These are phyloP conservation scores for Xylaria palmicola DNA, from an alignment of 495 filamentous ascomycete genomes.

Conservation along the genomic window DNA sequence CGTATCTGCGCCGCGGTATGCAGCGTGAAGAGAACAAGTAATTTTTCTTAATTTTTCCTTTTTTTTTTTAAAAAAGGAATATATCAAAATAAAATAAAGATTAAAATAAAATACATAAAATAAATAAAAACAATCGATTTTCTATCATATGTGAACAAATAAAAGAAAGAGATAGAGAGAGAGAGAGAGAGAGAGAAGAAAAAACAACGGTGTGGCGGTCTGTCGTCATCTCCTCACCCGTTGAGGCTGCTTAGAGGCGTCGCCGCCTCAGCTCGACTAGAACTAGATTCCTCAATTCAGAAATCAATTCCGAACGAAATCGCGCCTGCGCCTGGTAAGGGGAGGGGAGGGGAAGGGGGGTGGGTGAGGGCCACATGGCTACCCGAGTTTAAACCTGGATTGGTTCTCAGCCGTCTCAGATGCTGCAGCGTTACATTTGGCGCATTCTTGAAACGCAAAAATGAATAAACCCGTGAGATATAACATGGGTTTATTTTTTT, in stretches of 20 bases:
- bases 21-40: no score
- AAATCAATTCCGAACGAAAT: conserved; percentile 9
- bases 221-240: neutral
- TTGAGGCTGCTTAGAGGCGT: neutral
- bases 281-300: conserved; percentile 15
- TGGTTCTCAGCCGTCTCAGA: conserved; percentile 12
- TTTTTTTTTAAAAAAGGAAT: no score
- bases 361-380: conserved; percentile 14
- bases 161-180: neutral
- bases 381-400: conserved; percentile 5
- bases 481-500: neutral
- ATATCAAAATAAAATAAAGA: no score
- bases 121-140: no score
- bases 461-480: neutral
- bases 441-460: conserved; percentile 11
- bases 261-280: neutral
- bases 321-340: no score
- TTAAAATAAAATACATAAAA: no score
- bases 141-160: no score
- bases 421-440: conserved; percentile 14
- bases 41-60: no score
- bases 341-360: no score
- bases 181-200: neutral
- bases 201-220: conserved; percentile 2
- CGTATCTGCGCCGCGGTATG: neutral